These are phyloP conservation scores for Erythrophleum fordii DNA, from an alignment of 306 rosid species.

Conservation along the genomic window DNA sequence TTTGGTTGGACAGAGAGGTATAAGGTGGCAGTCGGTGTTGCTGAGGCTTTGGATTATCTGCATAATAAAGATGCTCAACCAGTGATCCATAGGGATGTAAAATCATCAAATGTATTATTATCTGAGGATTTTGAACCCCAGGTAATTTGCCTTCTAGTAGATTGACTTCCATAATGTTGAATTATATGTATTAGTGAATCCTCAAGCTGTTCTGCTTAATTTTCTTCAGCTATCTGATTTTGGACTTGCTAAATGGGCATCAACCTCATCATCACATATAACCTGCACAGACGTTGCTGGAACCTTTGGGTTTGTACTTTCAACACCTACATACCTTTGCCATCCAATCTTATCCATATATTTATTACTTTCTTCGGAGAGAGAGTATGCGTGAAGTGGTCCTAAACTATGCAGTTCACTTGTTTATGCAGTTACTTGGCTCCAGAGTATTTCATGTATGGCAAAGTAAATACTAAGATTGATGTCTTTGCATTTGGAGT, in stretches of 20 bases:
- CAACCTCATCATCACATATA: slow-evolving; percentile 72
- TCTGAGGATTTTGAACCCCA: slow-evolving; percentile 93
- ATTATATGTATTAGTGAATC: slow-evolving; percentile 23
- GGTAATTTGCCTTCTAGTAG: slow-evolving; percentile 51
- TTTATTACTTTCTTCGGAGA: neutral
- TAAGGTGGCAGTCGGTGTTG: slow-evolving; percentile 87
- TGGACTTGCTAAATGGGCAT: slow-evolving; percentile 92
- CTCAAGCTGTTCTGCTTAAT: slow-evolving; percentile 32
- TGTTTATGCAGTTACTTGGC: slow-evolving; percentile 82
- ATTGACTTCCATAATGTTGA: neutral
- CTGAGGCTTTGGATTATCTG: slow-evolving; percentile 90
- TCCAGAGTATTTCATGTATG: slow-evolving; percentile 97
- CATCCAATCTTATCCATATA: slow-evolving; percentile 7
- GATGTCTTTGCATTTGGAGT: slow-evolving; percentile 95
- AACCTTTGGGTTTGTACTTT: slow-evolving; percentile 86
- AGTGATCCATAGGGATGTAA: slow-evolving; percentile 91
- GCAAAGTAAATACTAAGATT: slow-evolving; percentile 88
- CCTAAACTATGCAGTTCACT: slow-evolving; percentile 29
- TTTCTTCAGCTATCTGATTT: slow-evolving; percentile 89
- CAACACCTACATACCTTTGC: slow-evolving; percentile 16
- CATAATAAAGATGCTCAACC: slow-evolving; percentile 65
- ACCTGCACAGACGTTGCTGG: slow-evolving; percentile 96
- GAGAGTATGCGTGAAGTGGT: slow-evolving; percentile 18
- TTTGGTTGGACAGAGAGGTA: slow-evolving; percentile 93
- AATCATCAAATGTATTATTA: slow-evolving; percentile 83